phyloP scores from a whole-genome alignment of 2,329 filamentous ascomycete genomes.

The Trichophyton equinum region DNA sequence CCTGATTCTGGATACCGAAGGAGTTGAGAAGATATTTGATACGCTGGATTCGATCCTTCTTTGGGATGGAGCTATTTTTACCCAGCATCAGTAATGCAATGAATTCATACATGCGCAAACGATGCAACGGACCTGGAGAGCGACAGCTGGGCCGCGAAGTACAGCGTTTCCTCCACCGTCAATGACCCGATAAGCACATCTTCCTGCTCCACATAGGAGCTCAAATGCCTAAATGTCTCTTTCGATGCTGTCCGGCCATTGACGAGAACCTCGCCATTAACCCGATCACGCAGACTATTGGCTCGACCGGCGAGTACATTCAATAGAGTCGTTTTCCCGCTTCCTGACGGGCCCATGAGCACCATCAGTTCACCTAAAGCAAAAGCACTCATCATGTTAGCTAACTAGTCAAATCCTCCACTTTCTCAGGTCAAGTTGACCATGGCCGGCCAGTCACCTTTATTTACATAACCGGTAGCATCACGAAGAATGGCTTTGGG shows the following conservation, averaged over 20 bases:
- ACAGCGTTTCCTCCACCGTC: slow-evolving; percentile 66
- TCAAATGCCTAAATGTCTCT: slow-evolving; percentile 50
- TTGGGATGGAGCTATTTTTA: slow-evolving; percentile 35
- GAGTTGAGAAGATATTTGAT: slow-evolving; percentile 55
- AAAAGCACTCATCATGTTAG: not conserved
- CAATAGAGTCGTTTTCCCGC: slow-evolving; percentile 73
- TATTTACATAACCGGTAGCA: slow-evolving; percentile 51
- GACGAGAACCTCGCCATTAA: slow-evolving; percentile 44
- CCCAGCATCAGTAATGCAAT: not conserved
- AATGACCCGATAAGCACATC: slow-evolving; percentile 71
- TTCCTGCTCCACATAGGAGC: slow-evolving; percentile 75
- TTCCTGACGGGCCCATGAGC: slow-evolving; percentile 63
- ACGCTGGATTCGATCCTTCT: slow-evolving; percentile 47
- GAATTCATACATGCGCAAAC: not conserved
- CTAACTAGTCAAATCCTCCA: too few relatives aligned
- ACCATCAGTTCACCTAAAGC: slow-evolving; percentile 56
- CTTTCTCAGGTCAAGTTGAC: not conserved
- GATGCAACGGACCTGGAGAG: slow-evolving; percentile 37
- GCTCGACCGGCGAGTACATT: slow-evolving; percentile 61
- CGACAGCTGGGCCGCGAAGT: slow-evolving; percentile 61
- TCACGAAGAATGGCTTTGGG: slow-evolving; percentile 51
- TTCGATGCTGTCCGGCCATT: slow-evolving; percentile 49
- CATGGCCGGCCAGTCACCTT: slow-evolving; percentile 35
- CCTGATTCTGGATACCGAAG: slow-evolving; percentile 60
- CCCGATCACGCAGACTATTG: slow-evolving; percentile 41